These are phyloP conservation scores for Fusarium sp. DNA, from an alignment of 2,329 filamentous ascomycete genomes.

Conservation along the genomic window DNA sequence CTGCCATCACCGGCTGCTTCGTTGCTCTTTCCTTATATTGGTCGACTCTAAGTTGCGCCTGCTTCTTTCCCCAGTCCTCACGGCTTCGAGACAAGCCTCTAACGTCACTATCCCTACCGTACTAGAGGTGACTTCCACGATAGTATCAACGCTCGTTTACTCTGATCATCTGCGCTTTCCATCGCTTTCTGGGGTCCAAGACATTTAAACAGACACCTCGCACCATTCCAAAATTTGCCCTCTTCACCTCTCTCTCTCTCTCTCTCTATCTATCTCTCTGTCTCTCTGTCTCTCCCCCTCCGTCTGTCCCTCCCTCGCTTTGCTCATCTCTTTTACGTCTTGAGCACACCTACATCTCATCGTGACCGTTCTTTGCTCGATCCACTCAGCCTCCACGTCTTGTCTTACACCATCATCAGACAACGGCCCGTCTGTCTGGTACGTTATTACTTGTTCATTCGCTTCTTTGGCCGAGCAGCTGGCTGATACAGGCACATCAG, in stretches of 20 bases:
- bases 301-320: background rate
- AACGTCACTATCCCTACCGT: conserved; percentile 21
- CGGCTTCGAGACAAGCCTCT: conserved; percentile 10
- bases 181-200: conserved; percentile 12
- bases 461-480: conserved; percentile 5
- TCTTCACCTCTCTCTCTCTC: background rate
- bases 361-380: conserved; percentile 11
- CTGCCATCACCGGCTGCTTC: background rate
- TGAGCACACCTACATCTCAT: conserved; percentile 15
- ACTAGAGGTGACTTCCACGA: conserved; percentile 5
- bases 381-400: conserved; percentile 3
- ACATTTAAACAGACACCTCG: conserved; percentile 30
- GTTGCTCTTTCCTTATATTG: conserved; percentile 1
- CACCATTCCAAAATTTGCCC: conserved; percentile 7
- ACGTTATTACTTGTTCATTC: background rate
- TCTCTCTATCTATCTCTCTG: too few relatives aligned
- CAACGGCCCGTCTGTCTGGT: conserved; percentile 24
- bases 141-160: conserved; percentile 17
- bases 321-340: conserved; percentile 12
- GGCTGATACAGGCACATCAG: conserved; percentile 23
- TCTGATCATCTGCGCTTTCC: conserved; percentile 10
- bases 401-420: conserved; percentile 21
- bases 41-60: conserved; percentile 13
- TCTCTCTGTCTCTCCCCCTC: background rate
- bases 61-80: background rate